A percentile compares a stretch with the other conserved stretches of the same genome.
Evolutionary conservation across 2,329 filamentous ascomycete genomes (phyloP).

Genomic region (Chalaropsis ovoidea): DNA sequence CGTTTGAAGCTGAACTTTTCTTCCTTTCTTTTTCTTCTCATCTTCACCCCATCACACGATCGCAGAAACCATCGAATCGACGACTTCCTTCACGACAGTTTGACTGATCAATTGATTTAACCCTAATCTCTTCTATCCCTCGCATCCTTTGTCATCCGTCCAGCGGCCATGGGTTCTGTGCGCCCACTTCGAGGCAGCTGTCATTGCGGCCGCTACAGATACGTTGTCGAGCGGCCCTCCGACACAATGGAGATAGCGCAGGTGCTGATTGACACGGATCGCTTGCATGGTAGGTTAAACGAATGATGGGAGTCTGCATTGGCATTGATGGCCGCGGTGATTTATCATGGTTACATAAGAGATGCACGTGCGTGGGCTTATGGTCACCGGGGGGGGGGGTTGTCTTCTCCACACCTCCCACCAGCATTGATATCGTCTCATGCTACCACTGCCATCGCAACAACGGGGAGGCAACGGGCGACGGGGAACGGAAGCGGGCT

Average conservation of each 20-base stretch:
- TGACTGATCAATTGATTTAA: not conserved
- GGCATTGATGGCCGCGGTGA: not conserved
- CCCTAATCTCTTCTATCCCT: not conserved
- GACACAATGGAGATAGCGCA: slow-evolving; percentile 47
- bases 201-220: slow-evolving; percentile 76
- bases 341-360: slow-evolving; percentile 11
- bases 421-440: not conserved
- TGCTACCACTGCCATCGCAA: not conserved
- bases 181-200: slow-evolving; percentile 53
- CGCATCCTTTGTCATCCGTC: not conserved
- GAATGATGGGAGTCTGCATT: not conserved
- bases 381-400: not conserved
- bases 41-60: not conserved
- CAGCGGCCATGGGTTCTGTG: not conserved
- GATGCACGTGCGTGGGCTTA: not conserved
- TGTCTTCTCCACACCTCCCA: not conserved
- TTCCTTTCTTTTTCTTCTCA: slow-evolving; percentile 1
- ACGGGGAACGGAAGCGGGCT: too few species aligned
- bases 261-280: slow-evolving; percentile 65
- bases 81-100: too few species aligned
- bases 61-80: not conserved
- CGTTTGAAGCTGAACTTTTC: not conserved
- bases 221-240: slow-evolving; percentile 60
- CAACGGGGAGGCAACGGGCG: too few species aligned
- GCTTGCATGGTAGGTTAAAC: slow-evolving; percentile 56